These are phyloP conservation scores for Cynanchum wilfordii DNA, from an alignment of 257 asterid species.

Conservation along the genomic window DNA sequence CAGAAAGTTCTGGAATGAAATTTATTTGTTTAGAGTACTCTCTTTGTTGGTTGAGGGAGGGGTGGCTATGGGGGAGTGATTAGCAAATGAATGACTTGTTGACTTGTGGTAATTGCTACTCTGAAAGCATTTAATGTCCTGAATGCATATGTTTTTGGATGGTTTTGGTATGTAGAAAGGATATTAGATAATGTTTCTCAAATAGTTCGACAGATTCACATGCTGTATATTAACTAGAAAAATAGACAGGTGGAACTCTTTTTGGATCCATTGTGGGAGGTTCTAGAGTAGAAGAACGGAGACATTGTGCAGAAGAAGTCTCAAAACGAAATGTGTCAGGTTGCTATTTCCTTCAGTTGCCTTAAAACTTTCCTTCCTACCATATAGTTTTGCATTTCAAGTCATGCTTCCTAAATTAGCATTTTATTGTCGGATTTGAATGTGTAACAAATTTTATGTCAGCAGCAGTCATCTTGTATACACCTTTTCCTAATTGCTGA, in stretches of 20 bases:
- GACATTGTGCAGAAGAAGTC: conserved; percentile 77
- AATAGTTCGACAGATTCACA: neutral
- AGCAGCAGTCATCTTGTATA: neutral
- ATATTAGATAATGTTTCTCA: neutral
- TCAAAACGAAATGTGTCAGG: conserved; percentile 81
- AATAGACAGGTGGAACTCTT: conserved; percentile 65
- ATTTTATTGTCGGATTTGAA: neutral
- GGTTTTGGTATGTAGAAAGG: neutral
- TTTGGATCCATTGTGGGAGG: conserved; percentile 97
- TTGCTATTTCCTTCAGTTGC: conserved; percentile 20
- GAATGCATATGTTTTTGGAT: neutral
- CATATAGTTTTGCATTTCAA: neutral
- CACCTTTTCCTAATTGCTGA: neutral
- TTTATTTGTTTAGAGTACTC: neutral
- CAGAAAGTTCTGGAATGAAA: neutral
- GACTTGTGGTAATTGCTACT: neutral
- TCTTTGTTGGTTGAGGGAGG: neutral
- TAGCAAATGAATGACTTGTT: neutral
- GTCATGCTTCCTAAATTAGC: neutral
- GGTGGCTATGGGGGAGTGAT: neutral
- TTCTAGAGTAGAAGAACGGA: conserved; percentile 59
- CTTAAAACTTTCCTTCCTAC: neutral
- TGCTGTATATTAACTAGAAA: conserved; percentile 11
- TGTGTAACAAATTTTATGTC: neutral
- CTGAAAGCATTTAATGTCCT: neutral